phyloP scores from a whole-genome alignment of 2,329 filamentous ascomycete species.

The Septoria linicola region DNA sequence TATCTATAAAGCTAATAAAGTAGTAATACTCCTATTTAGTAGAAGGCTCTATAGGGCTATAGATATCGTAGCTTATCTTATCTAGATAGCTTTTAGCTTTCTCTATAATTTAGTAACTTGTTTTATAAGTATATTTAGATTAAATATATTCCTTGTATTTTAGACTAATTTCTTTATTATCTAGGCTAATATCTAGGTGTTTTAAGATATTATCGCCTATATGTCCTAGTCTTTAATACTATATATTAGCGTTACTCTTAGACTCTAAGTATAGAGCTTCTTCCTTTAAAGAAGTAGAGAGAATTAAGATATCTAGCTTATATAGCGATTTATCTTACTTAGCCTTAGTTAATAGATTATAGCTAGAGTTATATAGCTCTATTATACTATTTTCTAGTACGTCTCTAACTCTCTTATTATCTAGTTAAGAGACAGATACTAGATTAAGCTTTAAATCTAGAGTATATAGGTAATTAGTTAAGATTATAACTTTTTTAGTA shows the following conservation, averaged over 20 bases:
- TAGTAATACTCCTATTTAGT: constrained; percentile 7
- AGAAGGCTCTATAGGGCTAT: constrained; percentile 12
- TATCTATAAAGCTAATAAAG: constrained; percentile 18
- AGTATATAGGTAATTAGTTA: constrained; percentile 11
- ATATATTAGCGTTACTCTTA: constrained; percentile 4
- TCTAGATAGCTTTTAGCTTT: constrained; percentile 12
- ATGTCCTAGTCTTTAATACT: constrained; percentile 15
- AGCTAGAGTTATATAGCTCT: constrained; percentile 2
- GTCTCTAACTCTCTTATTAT: neutral
- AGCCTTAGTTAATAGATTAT: constrained; percentile 4
- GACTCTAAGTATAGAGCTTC: constrained; percentile 2
- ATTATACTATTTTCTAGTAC: constrained; percentile 1
- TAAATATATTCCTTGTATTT: constrained; percentile 8
- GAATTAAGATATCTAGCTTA: constrained; percentile 11
- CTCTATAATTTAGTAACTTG: constrained; percentile 2
- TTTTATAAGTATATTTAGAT: constrained; percentile 7
- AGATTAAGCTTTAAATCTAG: constrained; percentile 5
- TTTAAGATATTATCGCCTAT: constrained; percentile 8
- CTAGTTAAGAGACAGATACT: constrained; percentile 9
- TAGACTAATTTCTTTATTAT: neutral
- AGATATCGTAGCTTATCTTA: constrained; percentile 16
- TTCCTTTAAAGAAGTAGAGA: neutral
- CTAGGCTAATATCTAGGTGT: constrained; percentile 1
- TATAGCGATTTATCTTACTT: constrained; percentile 6
- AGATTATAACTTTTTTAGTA: constrained; percentile 5